Base-by-base conservation (phyloP, 2,329 filamentous ascomycete species). In the Aspergillus udagawae region DNA sequence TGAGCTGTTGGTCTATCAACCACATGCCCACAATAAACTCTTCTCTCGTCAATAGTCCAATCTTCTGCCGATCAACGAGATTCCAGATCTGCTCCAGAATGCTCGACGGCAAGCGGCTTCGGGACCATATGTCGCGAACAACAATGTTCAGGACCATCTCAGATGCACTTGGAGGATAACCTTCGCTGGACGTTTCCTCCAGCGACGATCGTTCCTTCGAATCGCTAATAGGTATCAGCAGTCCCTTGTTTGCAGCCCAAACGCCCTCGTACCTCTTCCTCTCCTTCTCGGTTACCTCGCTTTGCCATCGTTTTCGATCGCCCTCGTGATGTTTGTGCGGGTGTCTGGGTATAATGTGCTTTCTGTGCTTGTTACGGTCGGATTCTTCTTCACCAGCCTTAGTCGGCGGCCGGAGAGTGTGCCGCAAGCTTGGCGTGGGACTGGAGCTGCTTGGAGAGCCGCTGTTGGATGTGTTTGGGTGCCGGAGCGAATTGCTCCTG, bases 11-110 rank as follows among this genome's bases (percentile, higher is more conserved):
- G 63, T 81, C 79, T 54, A 81, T 79, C 55, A 81, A 65, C 78
- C 78, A 81, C 68, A 80, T 73, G 25, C 79, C 79, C 44, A 80
- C 77, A 51, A 80, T 76, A 54, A 81, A 81, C 65, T 80, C 77
- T 51, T 79, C 77, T 54, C 73, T 67, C 20, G 68, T 70, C 28
- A 80, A 61, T 51, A 76, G 67, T 12, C 74, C 74, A 29, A 70
- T 67, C 3, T 64, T 62, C 56, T 72, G 69, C 14, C 68, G 66
- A 59, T 74, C 71, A 20, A 81, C 79, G 3, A 81, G 69, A 55
- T 79, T 67, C 77, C 78, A 81, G 47, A 80, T 71, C 56, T 77
- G 71, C 59, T 72, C 75, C 29, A 81, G 65, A 6, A 73, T 64
- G 49, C 67, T 56, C 21, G 61, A 35, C 9, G 76, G 72, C 23